Conservation (phyloP, 805 yeast species). For the Zygoascus biomembranicola region DNA sequence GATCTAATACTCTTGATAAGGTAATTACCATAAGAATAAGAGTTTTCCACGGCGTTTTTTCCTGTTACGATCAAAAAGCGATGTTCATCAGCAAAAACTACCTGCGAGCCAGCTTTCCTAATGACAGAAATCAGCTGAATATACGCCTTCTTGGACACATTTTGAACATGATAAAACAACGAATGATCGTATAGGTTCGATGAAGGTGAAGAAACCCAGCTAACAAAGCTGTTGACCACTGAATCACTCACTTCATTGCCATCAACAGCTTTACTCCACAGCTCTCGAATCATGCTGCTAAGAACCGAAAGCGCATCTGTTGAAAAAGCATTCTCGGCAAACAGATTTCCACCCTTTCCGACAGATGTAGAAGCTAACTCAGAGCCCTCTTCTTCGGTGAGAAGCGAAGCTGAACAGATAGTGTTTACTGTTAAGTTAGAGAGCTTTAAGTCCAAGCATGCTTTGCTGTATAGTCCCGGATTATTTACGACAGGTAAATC, state of each 20-base stretch:
- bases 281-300: constrained; percentile 65
- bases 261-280: constrained; percentile 88
- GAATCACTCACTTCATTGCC: constrained; percentile 69
- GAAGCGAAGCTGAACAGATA: constrained; percentile 69
- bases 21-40: constrained; percentile 86
- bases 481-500: constrained; percentile 65
- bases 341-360: constrained; percentile 27
- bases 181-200: constrained; percentile 71
- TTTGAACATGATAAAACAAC: constrained; percentile 80
- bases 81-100: constrained; percentile 74
- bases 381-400: constrained; percentile 84
- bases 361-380: constrained; percentile 49
- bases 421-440: constrained; percentile 81
- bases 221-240: constrained; percentile 68
- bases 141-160: constrained; percentile 72
- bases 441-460: constrained; percentile 68
- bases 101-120: constrained; percentile 64
- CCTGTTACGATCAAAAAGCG: constrained; percentile 64
- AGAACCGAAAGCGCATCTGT: constrained; percentile 63
- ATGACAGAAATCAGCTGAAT: constrained; percentile 76
- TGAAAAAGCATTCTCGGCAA: constrained; percentile 80
- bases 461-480: constrained; percentile 73
- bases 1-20: constrained; percentile 68
- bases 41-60: constrained; percentile 72
- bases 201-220: constrained; percentile 76